Evolutionary conservation across 163 green algal genomes (phyloP), one percentile per base, ranked within the genome.

Genomic region (Scenedesmus sp.): DNA sequence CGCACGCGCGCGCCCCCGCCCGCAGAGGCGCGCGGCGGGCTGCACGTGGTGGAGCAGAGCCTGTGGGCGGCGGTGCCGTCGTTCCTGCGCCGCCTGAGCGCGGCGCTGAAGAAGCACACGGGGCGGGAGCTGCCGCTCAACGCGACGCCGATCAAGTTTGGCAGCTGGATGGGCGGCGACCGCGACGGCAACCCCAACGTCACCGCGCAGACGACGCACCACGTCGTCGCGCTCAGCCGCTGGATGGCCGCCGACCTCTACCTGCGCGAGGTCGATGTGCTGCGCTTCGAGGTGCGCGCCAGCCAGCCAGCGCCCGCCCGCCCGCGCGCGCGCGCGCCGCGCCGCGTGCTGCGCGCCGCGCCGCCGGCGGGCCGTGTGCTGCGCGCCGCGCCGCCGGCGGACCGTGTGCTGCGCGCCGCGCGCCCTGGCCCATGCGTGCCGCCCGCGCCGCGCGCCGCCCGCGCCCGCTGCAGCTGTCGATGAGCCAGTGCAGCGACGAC

Each of bases 151-250:
- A 88, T 98, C 57, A 88, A 67, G 48, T 98, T 98, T 84, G 87
- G 89, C 44, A 94, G 85, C 45, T 99, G 95, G 95, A 99, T 99
- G 95, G 95, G 95, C 22, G 95, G 95, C 17, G 95, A 99, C 86
- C 82, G 95, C 1, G 95, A 99, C 77, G 95, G 95, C 63, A 98
- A 98, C 91, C 94, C 95, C 77, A 96, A 95, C 78, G 94, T 98
- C 18, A 98, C 91, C 3, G 82, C 91, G 54, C 87, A 92, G 75
- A 75, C 93, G 29, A 98, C 94, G 7, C 77, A 90, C 34, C 91
- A 97, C 67, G 93, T 97, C 75, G 89, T 90, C 10, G 91, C 88
- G 60, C 87, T 98, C 60, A 90, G 74, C 50, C 60, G 92, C 36
- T 97, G 95, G 88, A 97, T 97, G 85, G 93, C 92, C 0, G 92